phyloP scores from a whole-genome alignment of 2,329 filamentous ascomycete species.

The Neopestalotiopsis clavispora region DNA sequence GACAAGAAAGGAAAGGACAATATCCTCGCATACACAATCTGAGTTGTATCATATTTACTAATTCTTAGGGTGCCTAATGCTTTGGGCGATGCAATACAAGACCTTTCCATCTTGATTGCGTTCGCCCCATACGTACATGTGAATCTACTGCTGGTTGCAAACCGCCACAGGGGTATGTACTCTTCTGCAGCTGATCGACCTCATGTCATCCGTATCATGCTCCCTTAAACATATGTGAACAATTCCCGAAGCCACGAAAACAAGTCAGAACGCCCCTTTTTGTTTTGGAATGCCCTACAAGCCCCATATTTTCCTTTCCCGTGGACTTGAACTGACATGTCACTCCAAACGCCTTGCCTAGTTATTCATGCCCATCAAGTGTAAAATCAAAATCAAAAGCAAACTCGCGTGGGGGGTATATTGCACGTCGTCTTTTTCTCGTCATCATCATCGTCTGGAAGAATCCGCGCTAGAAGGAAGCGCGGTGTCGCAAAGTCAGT shows the following conservation, averaged over 20 bases:
- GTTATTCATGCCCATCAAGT: neutral
- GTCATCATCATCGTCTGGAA: neutral
- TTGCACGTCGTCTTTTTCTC: neutral
- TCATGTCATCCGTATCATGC: neutral
- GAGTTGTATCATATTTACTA: no score
- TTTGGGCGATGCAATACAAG: no score
- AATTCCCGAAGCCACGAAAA: neutral
- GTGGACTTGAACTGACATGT: neutral
- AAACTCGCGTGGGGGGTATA: conserved; percentile 7
- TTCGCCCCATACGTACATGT: no score
- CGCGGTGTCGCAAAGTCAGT: neutral
- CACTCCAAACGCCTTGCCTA: conserved; percentile 10
- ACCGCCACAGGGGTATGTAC: no score
- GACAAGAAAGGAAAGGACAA: no score
- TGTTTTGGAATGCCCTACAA: neutral
- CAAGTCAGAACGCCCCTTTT: neutral
- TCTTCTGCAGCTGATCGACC: neutral
- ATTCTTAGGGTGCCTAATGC: no score
- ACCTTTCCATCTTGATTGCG: no score
- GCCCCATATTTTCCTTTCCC: neutral
- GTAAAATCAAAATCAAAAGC: neutral
- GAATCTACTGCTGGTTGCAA: no score
- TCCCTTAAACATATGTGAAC: neutral
- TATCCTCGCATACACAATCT: no score
- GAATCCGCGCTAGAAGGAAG: neutral